Evolutionary conservation across 2,329 filamentous ascomycete genomes (phyloP), one percentile per base, ranked within the genome.

Genomic region (Trichoderma sp.): DNA sequence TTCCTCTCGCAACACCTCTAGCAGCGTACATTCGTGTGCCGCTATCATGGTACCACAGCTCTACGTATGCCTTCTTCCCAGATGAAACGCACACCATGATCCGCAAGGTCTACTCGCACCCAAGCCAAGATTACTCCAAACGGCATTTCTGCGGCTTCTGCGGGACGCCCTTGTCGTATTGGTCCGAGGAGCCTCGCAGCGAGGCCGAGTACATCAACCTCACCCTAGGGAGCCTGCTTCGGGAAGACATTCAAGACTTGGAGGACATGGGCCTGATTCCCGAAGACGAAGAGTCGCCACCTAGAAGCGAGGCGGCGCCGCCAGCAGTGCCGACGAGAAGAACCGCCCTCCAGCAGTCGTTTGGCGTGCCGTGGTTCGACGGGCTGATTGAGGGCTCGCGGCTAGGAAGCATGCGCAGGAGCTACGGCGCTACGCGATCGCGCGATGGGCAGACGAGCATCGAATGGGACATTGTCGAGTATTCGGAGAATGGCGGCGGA

Each of bases 101-200:
- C 78, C 89, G 89, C 71, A 88, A 91, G 53, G 86, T 87, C 62
- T 94, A 93, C 80, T 89, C 88, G 11, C 87, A 90, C 26, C 85
- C 84, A 3, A 82, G 85, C 75, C 87, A 88, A 67, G 85, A 86
- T 66, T 83, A 87, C 76, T 85, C 88, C 1, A 90, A 92, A 79
- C 90, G 93, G 64, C 89, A 94, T 75, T 98, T 98, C 81, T 98
- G 95, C 82, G 95, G 95, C 28, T 97, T 92, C 83, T 97, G 95
- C 80, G 95, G 95, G 67, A 97, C 94, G 0, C 92, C 93, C 14
- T 84, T 98, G 69, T 92, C 91, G 0, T 93, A 91, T 76, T 97
- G 94, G 94, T 91, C 90, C 61, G 94, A 97, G 80, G 82, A 88
- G 28, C 92, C 92, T 0, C 83, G 81, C 1, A 85, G 85, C 66